Evolutionary conservation across 306 rosid species (phyloP).

Genomic region (Leucaena leucocephala): DNA sequence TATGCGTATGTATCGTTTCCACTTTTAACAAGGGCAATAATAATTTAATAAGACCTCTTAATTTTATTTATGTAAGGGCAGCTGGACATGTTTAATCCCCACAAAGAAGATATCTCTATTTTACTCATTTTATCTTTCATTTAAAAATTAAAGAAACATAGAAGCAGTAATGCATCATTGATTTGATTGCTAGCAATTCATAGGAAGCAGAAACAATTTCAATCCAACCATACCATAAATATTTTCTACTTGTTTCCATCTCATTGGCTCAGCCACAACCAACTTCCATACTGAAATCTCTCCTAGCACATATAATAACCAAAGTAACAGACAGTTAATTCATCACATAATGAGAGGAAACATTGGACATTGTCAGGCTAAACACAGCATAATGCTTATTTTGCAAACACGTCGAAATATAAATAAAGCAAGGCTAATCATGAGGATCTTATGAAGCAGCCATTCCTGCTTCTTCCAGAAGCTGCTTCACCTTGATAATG

Average conservation of each 20-base stretch:
- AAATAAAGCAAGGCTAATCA: constrained; percentile 19
- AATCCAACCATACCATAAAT: not conserved
- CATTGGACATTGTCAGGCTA: constrained; percentile 31
- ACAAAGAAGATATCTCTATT: not conserved
- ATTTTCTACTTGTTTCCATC: constrained; percentile 12
- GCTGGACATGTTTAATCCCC: not conserved
- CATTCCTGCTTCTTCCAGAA: constrained; percentile 70
- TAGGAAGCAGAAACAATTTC: not conserved
- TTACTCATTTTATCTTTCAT: not conserved
- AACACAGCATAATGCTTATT: constrained; percentile 41
- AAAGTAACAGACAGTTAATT: not conserved
- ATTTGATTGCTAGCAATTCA: not conserved
- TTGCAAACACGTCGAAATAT: constrained; percentile 28
- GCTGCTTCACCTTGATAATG: constrained; percentile 90
- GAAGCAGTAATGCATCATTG: not conserved
- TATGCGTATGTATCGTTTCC: not conserved
- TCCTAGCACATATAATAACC: no score
- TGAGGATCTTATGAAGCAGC: constrained; percentile 45
- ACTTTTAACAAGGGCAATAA: not conserved
- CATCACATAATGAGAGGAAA: constrained; percentile 35
- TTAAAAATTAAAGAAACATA: not conserved
- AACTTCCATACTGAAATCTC: no score
- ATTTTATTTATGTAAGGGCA: not conserved
- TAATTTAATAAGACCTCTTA: not conserved
- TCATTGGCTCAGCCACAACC: constrained; percentile 22